phyloP scores from a whole-genome alignment of 129 eudicot species.

The Erigeron canadensis region DNA sequence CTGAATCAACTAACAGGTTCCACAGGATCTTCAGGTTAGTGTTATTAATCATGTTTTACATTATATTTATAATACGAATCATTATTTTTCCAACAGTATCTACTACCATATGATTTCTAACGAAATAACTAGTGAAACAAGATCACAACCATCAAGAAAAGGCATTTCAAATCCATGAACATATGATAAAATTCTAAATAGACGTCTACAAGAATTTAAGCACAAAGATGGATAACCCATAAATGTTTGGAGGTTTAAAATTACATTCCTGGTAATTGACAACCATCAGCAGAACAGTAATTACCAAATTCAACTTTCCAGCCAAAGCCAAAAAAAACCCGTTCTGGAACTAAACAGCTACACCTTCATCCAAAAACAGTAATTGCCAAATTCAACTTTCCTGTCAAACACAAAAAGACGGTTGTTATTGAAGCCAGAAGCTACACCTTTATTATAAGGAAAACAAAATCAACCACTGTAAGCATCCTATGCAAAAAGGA shows the following conservation, averaged over 20 bases:
- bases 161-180: constrained; percentile 3
- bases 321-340: too few species aligned
- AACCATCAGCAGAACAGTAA: background rate
- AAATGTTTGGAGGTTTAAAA: background rate
- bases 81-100: too few species aligned
- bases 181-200: background rate
- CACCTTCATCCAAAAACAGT: too few species aligned
- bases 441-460: background rate
- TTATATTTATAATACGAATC: too few species aligned
- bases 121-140: too few species aligned
- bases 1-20: too few species aligned
- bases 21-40: too few species aligned
- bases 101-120: too few species aligned
- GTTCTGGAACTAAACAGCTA: too few species aligned
- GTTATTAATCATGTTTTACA: too few species aligned
- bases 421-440: background rate
- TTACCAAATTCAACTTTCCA: too few species aligned
- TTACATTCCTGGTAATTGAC: background rate
- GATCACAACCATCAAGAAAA: background rate
- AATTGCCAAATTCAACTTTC: background rate
- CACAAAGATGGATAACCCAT: background rate
- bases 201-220: background rate
- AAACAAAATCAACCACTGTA: background rate
- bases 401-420: background rate
- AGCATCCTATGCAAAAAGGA: background rate